Evolutionary conservation across 768 basidiomycete species (phyloP), one percentile per base, ranked within the genome.

Genomic region (Boletus huronensis): DNA sequence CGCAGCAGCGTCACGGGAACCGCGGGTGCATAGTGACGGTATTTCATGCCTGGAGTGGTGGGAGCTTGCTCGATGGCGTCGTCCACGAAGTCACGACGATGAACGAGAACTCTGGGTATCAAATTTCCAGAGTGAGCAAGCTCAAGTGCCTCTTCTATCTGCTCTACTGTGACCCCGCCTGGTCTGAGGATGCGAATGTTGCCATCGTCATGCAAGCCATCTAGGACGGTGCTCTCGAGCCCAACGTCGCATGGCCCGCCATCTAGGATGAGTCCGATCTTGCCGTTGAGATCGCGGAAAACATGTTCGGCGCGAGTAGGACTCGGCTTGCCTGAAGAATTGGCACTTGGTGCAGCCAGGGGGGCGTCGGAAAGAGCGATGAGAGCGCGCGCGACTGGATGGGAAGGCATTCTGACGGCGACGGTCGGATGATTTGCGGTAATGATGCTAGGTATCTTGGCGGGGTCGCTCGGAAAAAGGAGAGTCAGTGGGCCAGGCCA

Each of bases 31-130:
- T 99, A 99, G 73, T 99, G 97, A 48, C 88, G 83, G 70, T 99
- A 99, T 73, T 99, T 99, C 95, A 98, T 97, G 31, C 97, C 97
- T 2, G 97, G 97, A 0, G 97, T 98, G 8, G 93, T 93, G 9
- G 97, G 97, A 0, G 85, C 81, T 36, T 77, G 75, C 68, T 93
- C 90, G 53, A 89, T 75, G n/a, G 70, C 70, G 36, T 81, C 76
- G 63, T 90, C 89, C 31, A 73, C 61, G 64, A 85, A 95, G 69
- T 96, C 91, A 13, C 90, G 82, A 49, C 80, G 77, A 66, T 93
- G 88, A 13, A 93, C 90, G 50, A 93, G 76, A 28, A 93, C 87
- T 16, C 72, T 74, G 3, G 86, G 85, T n/a, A 75, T 64, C 11
- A 62, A 58, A 29, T 69, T 69, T 42, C 68, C 53, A 42, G 71